Evolutionary conservation across 1,284 basidiomycete genomes (phyloP).

Genomic region (Schizophyllum amplum): DNA sequence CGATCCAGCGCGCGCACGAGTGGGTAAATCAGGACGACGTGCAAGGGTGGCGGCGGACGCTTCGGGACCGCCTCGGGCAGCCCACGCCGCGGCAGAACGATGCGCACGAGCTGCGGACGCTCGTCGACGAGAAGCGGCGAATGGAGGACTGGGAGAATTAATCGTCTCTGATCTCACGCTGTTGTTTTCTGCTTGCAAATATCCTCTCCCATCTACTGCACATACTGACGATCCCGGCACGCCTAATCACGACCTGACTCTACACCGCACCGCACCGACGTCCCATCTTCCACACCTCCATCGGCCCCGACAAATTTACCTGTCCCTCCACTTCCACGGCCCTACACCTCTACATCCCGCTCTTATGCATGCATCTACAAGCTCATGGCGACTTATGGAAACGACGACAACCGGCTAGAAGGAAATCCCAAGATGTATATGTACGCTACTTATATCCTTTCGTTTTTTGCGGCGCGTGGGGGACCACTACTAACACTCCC

Average conservation of each 20-base stretch:
- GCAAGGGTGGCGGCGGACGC: background rate
- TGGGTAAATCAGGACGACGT: background rate
- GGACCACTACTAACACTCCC: too few species aligned
- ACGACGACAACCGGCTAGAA: background rate
- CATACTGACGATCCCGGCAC: slow-evolving; percentile 1
- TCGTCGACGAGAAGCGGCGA: slow-evolving; percentile 17
- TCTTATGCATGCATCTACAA: background rate
- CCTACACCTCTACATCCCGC: background rate
- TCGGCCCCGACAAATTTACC: too few species aligned
- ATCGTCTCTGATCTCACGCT: background rate
- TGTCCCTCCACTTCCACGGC: too few species aligned
- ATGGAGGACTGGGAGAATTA: slow-evolving; percentile 8
- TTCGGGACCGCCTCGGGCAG: background rate
- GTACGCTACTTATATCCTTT: background rate
- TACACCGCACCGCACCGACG: too few species aligned
- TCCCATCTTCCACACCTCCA: background rate
- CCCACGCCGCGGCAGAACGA: background rate
- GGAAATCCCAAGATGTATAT: background rate
- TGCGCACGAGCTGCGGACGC: slow-evolving; percentile 6
- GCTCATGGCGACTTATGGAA: too few species aligned
- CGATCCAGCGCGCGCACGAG: slow-evolving; percentile 6
- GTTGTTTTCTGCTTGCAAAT: background rate
- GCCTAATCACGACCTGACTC: background rate
- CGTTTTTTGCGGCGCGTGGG: background rate
- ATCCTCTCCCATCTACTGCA: slow-evolving; percentile 1